Conservation (phyloP, 208 protist genomes). For the Trypanosoma platydactyli region DNA sequence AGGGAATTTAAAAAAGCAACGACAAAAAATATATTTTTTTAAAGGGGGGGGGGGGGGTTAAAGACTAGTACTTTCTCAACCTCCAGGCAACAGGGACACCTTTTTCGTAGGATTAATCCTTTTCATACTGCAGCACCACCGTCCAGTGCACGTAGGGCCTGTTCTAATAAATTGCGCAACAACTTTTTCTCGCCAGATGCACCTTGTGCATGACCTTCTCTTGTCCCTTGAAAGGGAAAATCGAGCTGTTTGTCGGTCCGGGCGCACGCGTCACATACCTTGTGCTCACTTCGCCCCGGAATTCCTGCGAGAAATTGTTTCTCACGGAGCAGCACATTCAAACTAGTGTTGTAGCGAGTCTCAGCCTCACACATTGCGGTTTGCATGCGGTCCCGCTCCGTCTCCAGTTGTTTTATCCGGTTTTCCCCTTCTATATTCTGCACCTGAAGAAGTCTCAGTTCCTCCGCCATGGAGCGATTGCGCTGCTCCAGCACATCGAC, state of each 20-base stretch:
- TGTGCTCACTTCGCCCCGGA: background rate
- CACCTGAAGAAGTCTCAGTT: background rate
- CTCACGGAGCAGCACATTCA: constrained; percentile 10
- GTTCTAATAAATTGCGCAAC: constrained; percentile 11
- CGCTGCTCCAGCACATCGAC: background rate
- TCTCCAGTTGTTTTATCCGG: background rate
- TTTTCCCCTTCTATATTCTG: constrained; percentile 10
- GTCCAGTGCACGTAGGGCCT: constrained; percentile 5
- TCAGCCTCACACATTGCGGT: constrained; percentile 5
- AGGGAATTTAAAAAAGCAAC: too few relatives aligned
- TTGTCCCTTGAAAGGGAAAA: background rate
- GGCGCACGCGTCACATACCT: background rate
- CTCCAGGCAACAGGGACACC: too few relatives aligned
- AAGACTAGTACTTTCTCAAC: too few relatives aligned
- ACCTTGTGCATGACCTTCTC: background rate
- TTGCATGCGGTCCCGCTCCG: constrained; percentile 7
- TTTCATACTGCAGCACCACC: background rate
- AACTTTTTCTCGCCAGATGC: background rate
- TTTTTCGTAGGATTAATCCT: too few relatives aligned
- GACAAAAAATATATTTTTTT: too few relatives aligned
- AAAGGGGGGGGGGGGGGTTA: too few relatives aligned
- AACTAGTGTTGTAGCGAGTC: background rate
- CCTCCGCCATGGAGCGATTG: background rate
- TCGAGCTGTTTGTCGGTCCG: background rate
- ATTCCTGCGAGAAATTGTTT: constrained; percentile 8